These are phyloP conservation scores for Colletotrichum somersetense DNA, from an alignment of 2,329 filamentous ascomycete species.

Conservation along the genomic window DNA sequence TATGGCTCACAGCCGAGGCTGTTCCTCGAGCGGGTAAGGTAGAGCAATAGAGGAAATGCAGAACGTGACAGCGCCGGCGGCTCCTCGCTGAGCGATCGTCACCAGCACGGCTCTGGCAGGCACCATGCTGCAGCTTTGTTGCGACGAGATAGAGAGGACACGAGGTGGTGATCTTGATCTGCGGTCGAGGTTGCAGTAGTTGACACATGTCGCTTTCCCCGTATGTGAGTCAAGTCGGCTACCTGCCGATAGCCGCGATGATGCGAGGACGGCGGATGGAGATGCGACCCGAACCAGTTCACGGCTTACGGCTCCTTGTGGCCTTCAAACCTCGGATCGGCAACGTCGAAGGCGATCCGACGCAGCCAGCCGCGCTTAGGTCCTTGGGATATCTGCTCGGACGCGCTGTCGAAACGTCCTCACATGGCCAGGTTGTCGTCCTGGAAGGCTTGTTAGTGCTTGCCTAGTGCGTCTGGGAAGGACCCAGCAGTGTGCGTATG, in stretches of 20 bases:
- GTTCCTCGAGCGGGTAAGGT: neutral
- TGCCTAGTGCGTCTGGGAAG: neutral
- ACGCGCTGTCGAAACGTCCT: too few species aligned
- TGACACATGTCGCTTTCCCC: neutral
- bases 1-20: neutral
- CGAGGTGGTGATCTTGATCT: conserved; percentile 2
- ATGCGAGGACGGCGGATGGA: neutral
- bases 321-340: neutral
- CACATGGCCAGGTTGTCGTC: neutral
- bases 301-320: neutral
- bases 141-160: conserved; percentile 21
- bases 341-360: neutral
- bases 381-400: neutral
- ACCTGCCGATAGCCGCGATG: conserved; percentile 1
- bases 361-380: neutral
- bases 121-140: conserved; percentile 9
- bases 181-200: neutral
- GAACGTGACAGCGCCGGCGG: conserved; percentile 15
- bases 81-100: conserved; percentile 1
- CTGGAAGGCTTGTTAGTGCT: neutral
- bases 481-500: neutral
- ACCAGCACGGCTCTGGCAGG: neutral
- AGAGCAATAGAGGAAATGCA: conserved; percentile 1
- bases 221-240: neutral
- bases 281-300: neutral